Conservation (phyloP, 345 rosid species). For the Citrus hindsii region DNA sequence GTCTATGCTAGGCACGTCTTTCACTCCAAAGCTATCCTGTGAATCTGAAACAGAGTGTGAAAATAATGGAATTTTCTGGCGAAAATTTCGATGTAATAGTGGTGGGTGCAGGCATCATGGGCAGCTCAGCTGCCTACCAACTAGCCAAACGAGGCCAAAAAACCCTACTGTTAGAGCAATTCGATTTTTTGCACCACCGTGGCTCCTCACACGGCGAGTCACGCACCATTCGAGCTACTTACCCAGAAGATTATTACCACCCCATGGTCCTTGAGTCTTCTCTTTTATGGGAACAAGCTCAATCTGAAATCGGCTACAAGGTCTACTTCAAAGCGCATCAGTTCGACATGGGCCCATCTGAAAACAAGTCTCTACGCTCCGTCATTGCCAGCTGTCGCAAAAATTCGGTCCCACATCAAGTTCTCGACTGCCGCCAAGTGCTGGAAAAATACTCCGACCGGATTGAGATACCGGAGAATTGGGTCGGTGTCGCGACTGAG, state of each 20-base stretch:
- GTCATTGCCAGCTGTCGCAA: constrained; percentile 44
- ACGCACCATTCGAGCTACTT: constrained; percentile 74
- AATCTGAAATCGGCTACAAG: constrained; percentile 68
- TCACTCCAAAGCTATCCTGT: background rate
- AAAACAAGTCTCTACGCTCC: constrained; percentile 40
- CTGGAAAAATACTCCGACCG: constrained; percentile 41
- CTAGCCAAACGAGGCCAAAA: constrained; percentile 58
- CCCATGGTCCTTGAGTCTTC: constrained; percentile 52
- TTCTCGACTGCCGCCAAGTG: constrained; percentile 37
- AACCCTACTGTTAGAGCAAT: constrained; percentile 71
- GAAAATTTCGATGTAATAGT: constrained; percentile 54
- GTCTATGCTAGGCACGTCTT: no score
- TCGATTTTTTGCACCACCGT: constrained; percentile 82
- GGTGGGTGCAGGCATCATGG: constrained; percentile 84
- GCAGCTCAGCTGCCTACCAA: constrained; percentile 77
- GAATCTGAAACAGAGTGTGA: background rate
- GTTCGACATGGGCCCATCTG: constrained; percentile 62
- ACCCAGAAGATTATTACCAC: constrained; percentile 69
- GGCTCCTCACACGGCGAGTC: constrained; percentile 99
- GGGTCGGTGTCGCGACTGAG: constrained; percentile 63
- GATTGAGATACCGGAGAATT: constrained; percentile 58
- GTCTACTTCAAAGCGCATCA: constrained; percentile 68
- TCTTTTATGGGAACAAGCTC: constrained; percentile 58
- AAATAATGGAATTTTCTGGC: constrained; percentile 38
- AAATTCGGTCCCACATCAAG: constrained; percentile 29